phyloP scores from a whole-genome alignment of 73 alveolate genomes.

The Paramecium primaurelia region DNA sequence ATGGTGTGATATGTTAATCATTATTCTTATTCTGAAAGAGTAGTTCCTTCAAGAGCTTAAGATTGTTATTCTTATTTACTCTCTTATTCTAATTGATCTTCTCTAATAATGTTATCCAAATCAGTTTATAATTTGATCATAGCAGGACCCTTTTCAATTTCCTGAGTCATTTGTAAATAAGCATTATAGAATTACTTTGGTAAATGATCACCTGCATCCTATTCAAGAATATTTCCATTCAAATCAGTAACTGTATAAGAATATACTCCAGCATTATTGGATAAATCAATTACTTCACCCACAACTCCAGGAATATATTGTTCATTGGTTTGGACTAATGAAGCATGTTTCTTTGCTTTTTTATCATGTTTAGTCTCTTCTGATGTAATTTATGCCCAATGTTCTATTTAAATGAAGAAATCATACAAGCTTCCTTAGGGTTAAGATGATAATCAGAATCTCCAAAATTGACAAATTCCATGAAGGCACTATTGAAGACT shows the following conservation, averaged over 20 bases:
- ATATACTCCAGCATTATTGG: conserved; percentile 7
- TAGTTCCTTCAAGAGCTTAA: conserved; percentile 16
- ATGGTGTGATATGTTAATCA: not conserved
- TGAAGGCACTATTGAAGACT: conserved; percentile 12
- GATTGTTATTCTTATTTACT: not conserved
- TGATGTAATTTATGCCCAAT: not conserved
- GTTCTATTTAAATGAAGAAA: not conserved
- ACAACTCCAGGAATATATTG: not conserved
- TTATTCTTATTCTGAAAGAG: not conserved
- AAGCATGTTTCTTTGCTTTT: not conserved
- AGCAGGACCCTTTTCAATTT: conserved; percentile 7
- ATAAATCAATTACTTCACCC: not conserved
- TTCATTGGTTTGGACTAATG: not conserved
- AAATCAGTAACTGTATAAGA: conserved; percentile 1
- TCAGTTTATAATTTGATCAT: conserved; percentile 34
- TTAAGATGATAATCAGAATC: conserved; percentile 18
- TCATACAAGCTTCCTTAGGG: not conserved
- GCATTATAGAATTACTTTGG: not conserved
- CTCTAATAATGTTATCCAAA: conserved; percentile 24
- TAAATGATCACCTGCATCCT: not conserved
- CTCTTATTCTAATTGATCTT: not conserved
- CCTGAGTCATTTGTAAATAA: not conserved
- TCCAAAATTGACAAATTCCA: conserved; percentile 12
- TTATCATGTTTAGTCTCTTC: not conserved
- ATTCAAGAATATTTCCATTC: not conserved